phyloP scores from a whole-genome alignment of 78 protist genomes.

The Dictyostelium discoideum region dicty_2.7 NC_007091.3:277501-278000 shows the following conservation, averaged over 20 bases:
- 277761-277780: slow-evolving; percentile 23
- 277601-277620: slow-evolving; percentile 37
- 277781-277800: slow-evolving; percentile 21
- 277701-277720: slow-evolving; percentile 12
- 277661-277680: slow-evolving; percentile 46
- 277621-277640: background rate
- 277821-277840: background rate
- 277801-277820: slow-evolving; percentile 12
- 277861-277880: slow-evolving; percentile 19
- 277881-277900: slow-evolving; percentile 3
- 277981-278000: slow-evolving; percentile 20
- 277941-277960: background rate
- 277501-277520: slow-evolving; percentile 49
- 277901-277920: background rate
- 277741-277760: slow-evolving; percentile 20
- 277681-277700: slow-evolving; percentile 57
- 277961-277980: background rate
- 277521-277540: slow-evolving; percentile 26
- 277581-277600: slow-evolving; percentile 45
- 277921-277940: slow-evolving; percentile 42
- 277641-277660: background rate
- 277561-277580: slow-evolving; percentile 28
- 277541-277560: slow-evolving; percentile 1
- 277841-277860: background rate
- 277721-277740: background rate